Percentiles rank a stretch among this genome's conserved stretches.
Conservation (phyloP, 331 rosid species). For the Pyrus hybrid region DNA sequence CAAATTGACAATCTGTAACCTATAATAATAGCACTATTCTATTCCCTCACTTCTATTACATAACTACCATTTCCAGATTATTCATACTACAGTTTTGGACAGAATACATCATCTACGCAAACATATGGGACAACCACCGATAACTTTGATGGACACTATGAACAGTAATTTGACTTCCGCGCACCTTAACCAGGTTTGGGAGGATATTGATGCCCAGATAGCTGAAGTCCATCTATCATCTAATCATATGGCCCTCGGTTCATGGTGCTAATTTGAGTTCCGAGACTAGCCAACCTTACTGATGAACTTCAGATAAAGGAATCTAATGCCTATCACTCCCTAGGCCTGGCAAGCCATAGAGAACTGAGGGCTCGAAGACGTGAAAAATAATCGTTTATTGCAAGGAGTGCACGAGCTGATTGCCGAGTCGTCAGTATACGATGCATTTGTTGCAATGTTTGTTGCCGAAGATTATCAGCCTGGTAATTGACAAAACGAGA, state of each 20-base stretch:
- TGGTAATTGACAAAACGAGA: background rate
- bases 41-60: slow-evolving; percentile 36
- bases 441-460: slow-evolving; percentile 88
- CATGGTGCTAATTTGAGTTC: background rate
- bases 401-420: slow-evolving; percentile 77
- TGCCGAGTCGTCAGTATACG: slow-evolving; percentile 80
- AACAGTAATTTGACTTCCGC: background rate
- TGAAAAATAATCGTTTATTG: slow-evolving; percentile 75
- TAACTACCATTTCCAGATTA: slow-evolving; percentile 41
- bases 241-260: background rate
- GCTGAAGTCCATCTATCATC: slow-evolving; percentile 2
- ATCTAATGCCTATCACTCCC: slow-evolving; percentile 39
- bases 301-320: slow-evolving; percentile 2
- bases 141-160: background rate
- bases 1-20: slow-evolving; percentile 20
- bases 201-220: background rate
- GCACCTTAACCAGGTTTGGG: background rate
- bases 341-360: slow-evolving; percentile 86
- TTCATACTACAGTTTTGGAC: slow-evolving; percentile 25
- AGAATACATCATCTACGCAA: slow-evolving; percentile 10
- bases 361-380: slow-evolving; percentile 86
- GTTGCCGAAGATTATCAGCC: slow-evolving; percentile 94
- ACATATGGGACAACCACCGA: slow-evolving; percentile 1
- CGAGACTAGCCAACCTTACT: background rate
- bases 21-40: slow-evolving; percentile 29